Base-by-base conservation (phyloP, 345 rosid genomes). In the Brassica rapa region DNA sequence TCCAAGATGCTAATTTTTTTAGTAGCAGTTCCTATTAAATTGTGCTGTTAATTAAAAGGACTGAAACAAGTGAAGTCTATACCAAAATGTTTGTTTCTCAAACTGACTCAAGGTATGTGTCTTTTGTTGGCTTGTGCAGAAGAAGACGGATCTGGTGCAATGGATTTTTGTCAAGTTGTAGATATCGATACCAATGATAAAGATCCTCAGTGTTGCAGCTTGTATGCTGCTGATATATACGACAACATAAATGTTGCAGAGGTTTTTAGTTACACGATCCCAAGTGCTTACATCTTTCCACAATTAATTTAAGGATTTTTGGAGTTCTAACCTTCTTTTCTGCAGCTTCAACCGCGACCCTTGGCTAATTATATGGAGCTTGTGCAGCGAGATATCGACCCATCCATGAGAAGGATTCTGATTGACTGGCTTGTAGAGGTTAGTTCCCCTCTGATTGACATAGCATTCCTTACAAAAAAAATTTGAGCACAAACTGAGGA, bases 341-440 rank as follows among this genome's bases (percentile, higher is more conserved):
- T 66, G 75, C 90, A 94, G 98, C 90, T 89, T 83, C 88, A 87
- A 66, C 89, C 81, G 39, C 88, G 98, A 62, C 90, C 98, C 74
- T 86, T 90, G 71, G 82, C 84, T 69, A 74, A 82, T 66, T 94
- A 92, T 83, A 92, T 91, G 97, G 96, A 87, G 76, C 74, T 59
- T 23, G 70, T 91, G 85, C 96, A 91, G 87, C 83, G 59, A 81
- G 98, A 90, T 83, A 86, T 93, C 66, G 84, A 83, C 51, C 85
- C 95, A 59, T 72, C 41, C 86, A 94, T 94, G 98, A 87, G 98
- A 37, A 89, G 84, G 72, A 88, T 94, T 81, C 83, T 92, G 74
- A 84, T 94, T 68, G 97, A 92, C 79, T 94, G 98, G 98, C 89
- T 94, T 71, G 93, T 94, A 49, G 99, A 95, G 96, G 98, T 92